Evolutionary conservation across 129 eudicot species (phyloP).

Genomic region (Tagetes erecta): DNA sequence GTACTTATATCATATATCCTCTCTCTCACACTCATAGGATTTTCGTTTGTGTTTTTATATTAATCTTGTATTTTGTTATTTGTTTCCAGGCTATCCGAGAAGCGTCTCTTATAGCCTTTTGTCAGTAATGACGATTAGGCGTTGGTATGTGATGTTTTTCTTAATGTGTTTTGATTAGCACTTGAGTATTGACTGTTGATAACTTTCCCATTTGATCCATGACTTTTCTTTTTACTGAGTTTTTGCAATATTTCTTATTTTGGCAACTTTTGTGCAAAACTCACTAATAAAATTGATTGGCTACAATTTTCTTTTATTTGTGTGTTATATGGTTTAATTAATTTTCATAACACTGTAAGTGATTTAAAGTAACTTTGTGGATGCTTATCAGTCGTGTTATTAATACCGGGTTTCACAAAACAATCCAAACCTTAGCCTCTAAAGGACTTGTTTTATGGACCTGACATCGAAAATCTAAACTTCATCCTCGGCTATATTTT

Average conservation of each 20-base stretch:
- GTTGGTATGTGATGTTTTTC: conserved; percentile 9
- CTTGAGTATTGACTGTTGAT: conserved; percentile 7
- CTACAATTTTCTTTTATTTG: not conserved
- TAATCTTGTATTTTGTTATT: conserved; percentile 16
- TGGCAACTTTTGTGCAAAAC: conserved; percentile 7
- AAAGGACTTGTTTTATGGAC: too few species aligned
- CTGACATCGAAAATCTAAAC: too few species aligned
- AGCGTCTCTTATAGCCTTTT: conserved; percentile 18
- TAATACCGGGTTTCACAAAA: too few species aligned
- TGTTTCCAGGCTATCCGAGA: conserved; percentile 23
- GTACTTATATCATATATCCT: not conserved
- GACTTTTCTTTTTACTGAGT: not conserved
- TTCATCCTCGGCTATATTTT: too few species aligned
- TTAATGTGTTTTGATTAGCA: conserved; percentile 25
- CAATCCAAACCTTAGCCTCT: too few species aligned
- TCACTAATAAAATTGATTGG: conserved; percentile 24
- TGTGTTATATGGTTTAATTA: conserved; percentile 1
- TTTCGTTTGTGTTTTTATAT: not conserved
- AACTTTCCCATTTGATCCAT: conserved; percentile 16
- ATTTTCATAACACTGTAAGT: not conserved
- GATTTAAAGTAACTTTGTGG: not conserved
- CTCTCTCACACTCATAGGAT: not conserved
- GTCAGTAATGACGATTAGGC: conserved; percentile 15
- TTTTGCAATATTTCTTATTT: conserved; percentile 17
- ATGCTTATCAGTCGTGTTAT: not conserved